phyloP scores from a whole-genome alignment of 371 early-diverging fungal genomes.

The Mucor circinelloides region DNA sequence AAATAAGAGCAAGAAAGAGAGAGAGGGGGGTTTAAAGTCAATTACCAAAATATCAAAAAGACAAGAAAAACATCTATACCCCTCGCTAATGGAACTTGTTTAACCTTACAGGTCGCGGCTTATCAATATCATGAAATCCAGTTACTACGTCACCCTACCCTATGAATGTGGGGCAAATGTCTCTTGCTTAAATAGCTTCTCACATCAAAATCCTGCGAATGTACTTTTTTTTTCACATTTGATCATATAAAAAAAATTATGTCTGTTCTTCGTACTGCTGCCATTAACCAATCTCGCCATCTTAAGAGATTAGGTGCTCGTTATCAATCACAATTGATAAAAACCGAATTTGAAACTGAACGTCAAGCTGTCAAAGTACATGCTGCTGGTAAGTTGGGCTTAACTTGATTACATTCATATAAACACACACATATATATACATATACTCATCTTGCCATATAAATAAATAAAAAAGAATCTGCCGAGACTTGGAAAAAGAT shows the following conservation, averaged over 20 bases:
- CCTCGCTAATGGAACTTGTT: neutral
- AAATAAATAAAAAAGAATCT: constrained; percentile 33
- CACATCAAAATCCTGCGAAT: neutral
- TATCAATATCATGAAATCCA: neutral
- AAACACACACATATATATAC: neutral
- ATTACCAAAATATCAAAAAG: neutral
- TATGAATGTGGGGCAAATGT: neutral
- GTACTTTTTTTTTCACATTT: neutral
- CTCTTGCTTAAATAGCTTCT: neutral
- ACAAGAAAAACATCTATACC: neutral
- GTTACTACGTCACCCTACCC: neutral
- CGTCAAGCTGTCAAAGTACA: constrained; percentile 48
- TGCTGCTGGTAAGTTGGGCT: constrained; percentile 36
- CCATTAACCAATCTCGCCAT: neutral
- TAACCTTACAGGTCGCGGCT: neutral
- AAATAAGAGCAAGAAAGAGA: neutral
- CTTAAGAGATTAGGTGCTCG: constrained; percentile 41
- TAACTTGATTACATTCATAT: neutral
- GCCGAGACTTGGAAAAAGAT: constrained; percentile 53
- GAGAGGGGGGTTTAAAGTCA: neutral
- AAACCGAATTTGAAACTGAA: constrained; percentile 26
- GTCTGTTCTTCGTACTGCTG: constrained; percentile 1
- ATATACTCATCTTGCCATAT: neutral
- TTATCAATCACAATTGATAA: constrained; percentile 27
- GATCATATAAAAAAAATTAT: neutral